These are phyloP conservation scores for Arthonia radiata DNA, from an alignment of 495 filamentous ascomycete genomes.

Conservation along the genomic window DNA sequence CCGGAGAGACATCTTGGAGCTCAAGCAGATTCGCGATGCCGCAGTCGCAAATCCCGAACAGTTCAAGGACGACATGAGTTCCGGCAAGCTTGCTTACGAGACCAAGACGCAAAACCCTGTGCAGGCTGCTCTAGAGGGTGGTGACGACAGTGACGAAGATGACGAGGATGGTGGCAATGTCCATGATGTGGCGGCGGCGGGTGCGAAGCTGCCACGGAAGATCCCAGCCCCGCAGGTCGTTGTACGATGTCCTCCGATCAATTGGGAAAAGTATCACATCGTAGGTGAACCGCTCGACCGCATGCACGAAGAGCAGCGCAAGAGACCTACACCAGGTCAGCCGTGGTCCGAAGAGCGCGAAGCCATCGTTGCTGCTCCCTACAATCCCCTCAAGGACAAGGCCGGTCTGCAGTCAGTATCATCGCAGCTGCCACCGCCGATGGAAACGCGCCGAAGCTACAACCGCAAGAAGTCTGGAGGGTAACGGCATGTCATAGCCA, in stretches of 20 bases:
- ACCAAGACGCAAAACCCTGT: constrained; percentile 3
- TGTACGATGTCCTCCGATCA: constrained; percentile 60
- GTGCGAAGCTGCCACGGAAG: constrained; percentile 18
- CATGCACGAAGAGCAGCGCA: constrained; percentile 53
- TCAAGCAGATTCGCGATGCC: constrained; percentile 34
- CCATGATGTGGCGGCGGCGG: constrained; percentile 4
- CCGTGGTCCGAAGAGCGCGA: too few species aligned
- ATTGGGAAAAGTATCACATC: constrained; percentile 76
- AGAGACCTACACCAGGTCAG: constrained; percentile 32
- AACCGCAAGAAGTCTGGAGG: too few species aligned
- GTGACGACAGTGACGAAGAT: constrained; percentile 17
- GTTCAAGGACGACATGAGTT: constrained; percentile 35
- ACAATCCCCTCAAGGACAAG: too few species aligned
- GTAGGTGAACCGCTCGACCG: constrained; percentile 59
- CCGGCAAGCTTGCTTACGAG: constrained; percentile 2
- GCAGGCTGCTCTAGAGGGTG: constrained; percentile 3
- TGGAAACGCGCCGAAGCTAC: too few species aligned
- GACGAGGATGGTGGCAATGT: constrained; percentile 2
- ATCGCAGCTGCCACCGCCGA: too few species aligned
- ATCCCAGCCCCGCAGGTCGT: constrained; percentile 64
- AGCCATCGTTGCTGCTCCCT: too few species aligned
- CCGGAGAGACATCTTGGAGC: constrained; percentile 36
- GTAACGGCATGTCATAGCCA: too few species aligned
- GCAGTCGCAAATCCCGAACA: constrained; percentile 42
- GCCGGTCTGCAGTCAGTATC: too few species aligned